Conservation (phyloP, 2,329 filamentous ascomycete genomes). For the Pseudocercospora ulei region DNA sequence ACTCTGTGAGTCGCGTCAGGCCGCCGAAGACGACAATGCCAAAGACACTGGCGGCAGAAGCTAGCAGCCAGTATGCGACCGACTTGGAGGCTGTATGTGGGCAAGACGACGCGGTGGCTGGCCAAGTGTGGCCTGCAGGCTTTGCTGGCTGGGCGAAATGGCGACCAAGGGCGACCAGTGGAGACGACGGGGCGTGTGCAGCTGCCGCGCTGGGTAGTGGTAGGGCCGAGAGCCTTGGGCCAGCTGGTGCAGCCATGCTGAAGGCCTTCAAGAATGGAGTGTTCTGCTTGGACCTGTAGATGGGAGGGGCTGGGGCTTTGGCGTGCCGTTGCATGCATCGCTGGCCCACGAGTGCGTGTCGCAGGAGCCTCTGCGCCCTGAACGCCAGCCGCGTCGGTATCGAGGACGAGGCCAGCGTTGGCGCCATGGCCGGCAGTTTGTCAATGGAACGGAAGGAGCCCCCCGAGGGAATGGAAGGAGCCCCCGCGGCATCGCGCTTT, state of each 20-base stretch:
- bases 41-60: slow-evolving; percentile 85
- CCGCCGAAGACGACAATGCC: slow-evolving; percentile 95
- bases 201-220: slow-evolving; percentile 23
- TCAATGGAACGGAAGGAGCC: too few relatives aligned
- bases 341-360: slow-evolving; percentile 29
- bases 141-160: slow-evolving; percentile 22
- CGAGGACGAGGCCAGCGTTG: slow-evolving; percentile 20
- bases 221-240: too few relatives aligned
- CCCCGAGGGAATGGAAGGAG: too few relatives aligned
- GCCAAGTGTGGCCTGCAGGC: slow-evolving; percentile 3
- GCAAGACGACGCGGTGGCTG: slow-evolving; percentile 20
- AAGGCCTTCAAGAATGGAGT: slow-evolving; percentile 34
- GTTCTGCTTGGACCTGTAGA: slow-evolving; percentile 24
- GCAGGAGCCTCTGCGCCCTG: slow-evolving; percentile 17
- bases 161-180: slow-evolving; percentile 31
- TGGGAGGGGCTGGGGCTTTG: slow-evolving; percentile 8
- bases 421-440: slow-evolving; percentile 20
- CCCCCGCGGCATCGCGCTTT: too few relatives aligned
- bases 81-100: slow-evolving; percentile 51
- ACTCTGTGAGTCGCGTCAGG: slow-evolving; percentile 87
- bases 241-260: slow-evolving; percentile 23
- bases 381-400: slow-evolving; percentile 21
- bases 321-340: slow-evolving; percentile 29
- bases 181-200: slow-evolving; percentile 23
- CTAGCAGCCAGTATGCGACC: slow-evolving; percentile 87